Percentiles rank a stretch among this genome's conserved stretches.
Evolutionary conservation across 441 rosid genomes (phyloP).

Genomic region (Adansonia rubrostipa): DNA sequence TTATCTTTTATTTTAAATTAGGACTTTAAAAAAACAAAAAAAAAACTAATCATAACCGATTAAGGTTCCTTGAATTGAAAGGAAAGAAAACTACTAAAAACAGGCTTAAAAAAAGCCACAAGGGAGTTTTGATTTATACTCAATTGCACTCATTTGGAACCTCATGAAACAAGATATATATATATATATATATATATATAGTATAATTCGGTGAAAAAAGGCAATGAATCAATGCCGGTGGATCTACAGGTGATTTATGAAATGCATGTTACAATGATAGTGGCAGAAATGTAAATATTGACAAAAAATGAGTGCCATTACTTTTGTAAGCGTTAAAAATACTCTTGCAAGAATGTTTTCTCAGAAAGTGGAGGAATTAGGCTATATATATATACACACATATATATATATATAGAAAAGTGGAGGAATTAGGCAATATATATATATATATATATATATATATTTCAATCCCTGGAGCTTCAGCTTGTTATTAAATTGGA

Average conservation of each 20-base stretch:
- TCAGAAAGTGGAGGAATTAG: not conserved
- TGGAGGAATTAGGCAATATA: no score
- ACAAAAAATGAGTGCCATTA: not conserved
- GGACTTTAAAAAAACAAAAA: no score
- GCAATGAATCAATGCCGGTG: slow-evolving; percentile 30
- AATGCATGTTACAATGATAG: slow-evolving; percentile 10
- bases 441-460: no score
- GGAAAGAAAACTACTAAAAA: no score
- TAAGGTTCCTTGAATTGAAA: not conserved
- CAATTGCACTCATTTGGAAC: no score
- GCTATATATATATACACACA: not conserved
- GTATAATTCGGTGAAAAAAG: not conserved
- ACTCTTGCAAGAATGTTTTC: slow-evolving; percentile 43
- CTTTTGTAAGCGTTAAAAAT: slow-evolving; percentile 25
- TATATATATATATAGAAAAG: no score
- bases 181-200: no score
- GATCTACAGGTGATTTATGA: slow-evolving; percentile 25
- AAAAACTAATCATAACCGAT: not conserved
- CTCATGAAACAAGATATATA: no score
- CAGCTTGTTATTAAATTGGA: slow-evolving; percentile 11
- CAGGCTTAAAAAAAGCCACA: no score
- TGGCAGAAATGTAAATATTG: slow-evolving; percentile 27
- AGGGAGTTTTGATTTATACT: no score
- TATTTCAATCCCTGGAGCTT: not conserved
- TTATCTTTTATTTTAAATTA: no score